Conservation (phyloP, 805 yeast species). For the Starmerella asiatica region DNA sequence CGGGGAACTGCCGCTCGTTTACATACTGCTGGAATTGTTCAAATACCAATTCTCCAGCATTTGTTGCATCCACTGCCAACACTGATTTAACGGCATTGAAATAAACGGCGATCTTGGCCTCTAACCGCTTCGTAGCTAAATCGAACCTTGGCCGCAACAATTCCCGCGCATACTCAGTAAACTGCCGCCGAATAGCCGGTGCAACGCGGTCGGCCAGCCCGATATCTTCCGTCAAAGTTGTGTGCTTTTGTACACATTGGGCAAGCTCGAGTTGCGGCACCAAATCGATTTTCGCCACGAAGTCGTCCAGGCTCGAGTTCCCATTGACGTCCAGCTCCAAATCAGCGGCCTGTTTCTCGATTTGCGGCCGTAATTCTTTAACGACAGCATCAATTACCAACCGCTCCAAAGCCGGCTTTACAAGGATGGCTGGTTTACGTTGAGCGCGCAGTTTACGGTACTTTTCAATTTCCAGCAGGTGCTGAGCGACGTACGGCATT, state of each 20-base stretch:
- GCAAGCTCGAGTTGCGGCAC: constrained; percentile 3
- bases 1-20: constrained; percentile 9
- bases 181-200: constrained; percentile 8
- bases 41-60: constrained; percentile 5
- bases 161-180: background rate
- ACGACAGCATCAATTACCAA: background rate
- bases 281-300: constrained; percentile 4
- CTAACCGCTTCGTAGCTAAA: constrained; percentile 5
- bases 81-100: constrained; percentile 17
- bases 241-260: background rate
- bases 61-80: background rate
- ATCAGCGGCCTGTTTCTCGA: background rate
- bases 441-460: background rate
- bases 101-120: constrained; percentile 18
- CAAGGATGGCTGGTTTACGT: constrained; percentile 3
- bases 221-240: constrained; percentile 4
- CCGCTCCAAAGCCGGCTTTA: constrained; percentile 12
- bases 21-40: constrained; percentile 22
- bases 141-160: constrained; percentile 10
- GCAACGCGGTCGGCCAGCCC: constrained; percentile 3
- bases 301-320: constrained; percentile 3
- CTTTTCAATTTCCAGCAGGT: constrained; percentile 5
- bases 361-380: background rate
- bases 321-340: constrained; percentile 5
- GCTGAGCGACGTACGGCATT: constrained; percentile 3